Evolutionary conservation across 106 monocot species (phyloP), one percentile per base, ranked within the genome.

Genomic region (Iris macrosiphon): DNA sequence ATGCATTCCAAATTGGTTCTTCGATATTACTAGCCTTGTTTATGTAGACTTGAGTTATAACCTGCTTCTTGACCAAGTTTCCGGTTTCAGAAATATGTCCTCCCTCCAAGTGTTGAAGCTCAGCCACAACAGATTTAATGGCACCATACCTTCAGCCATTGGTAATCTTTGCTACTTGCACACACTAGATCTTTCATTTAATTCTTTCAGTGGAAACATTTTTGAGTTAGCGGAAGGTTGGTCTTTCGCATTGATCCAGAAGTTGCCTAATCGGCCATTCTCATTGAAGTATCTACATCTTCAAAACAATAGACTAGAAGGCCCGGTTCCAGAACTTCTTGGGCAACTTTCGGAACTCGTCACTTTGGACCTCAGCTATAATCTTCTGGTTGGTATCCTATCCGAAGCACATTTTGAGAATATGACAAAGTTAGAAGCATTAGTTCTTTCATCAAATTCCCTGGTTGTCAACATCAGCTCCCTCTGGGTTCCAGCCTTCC

Each of bases 371-470:
- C 33, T 53, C 31, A 18, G 49, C 2, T 49, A 7, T 32, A 53
- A 24, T 33, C 2, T 32, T 9, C 32, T 18, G 53, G 17, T 2
- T 25, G 49, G 49, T 49, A 4, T 49, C 10, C 0, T 53, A 1
- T 53, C 53, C 3, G 8, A 53, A 31, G 31, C n/a, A 33, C 53
- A 53, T 16, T 18, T 32, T 6, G 1, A 4, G 8, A 19, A 50
- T 33, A 15, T 53, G 16, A 53, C 17, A 4, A 32, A 34, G 7
- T 53, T 53, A 8, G 10, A 34, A n/a, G 18, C 52, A 17, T 4
- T 53, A 19, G 11, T 33, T 16, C 17, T 53, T 33, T 53, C 33
- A 18, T 34, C 53, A 33, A 49, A 49, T 29, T 49, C 49, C 28
- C 3, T 49, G 1, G 17, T n/a, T 49, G 4, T 49, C 0, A 49